phyloP scores from a whole-genome alignment of 306 rosid species.

The Pachyrhizus erosus region DNA sequence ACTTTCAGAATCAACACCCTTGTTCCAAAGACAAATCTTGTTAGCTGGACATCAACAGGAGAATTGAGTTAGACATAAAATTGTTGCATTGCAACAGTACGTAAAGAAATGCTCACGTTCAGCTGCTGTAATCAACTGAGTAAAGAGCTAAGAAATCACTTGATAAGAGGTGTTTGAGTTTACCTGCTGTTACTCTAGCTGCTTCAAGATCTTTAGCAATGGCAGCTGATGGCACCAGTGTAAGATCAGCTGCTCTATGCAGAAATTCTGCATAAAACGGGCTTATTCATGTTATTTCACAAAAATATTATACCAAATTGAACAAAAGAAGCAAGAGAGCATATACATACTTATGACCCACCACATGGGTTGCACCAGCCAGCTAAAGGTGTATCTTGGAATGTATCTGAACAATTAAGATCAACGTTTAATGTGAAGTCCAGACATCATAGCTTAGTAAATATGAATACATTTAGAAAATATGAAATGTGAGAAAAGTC shows the following conservation, averaged over 20 bases:
- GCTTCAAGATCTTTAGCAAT: conserved; percentile 83
- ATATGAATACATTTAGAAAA: conserved; percentile 8
- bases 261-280: conserved; percentile 74
- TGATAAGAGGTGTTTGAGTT: conserved; percentile 30
- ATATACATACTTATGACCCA: conserved; percentile 75
- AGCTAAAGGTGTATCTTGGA: conserved; percentile 98
- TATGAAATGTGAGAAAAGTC: background rate
- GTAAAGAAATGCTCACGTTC: background rate
- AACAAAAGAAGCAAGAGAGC: conserved; percentile 24
- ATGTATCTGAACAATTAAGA: conserved; percentile 72
- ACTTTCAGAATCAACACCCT: conserved; percentile 96
- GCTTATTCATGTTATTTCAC: conserved; percentile 37
- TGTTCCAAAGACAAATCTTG: conserved; percentile 94
- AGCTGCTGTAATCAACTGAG: background rate
- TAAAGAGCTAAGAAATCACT: conserved; percentile 2
- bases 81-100: background rate
- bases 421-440: conserved; percentile 11
- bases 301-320: conserved; percentile 6
- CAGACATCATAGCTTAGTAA: conserved; percentile 17
- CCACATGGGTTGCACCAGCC: conserved; percentile 99
- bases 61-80: conserved; percentile 28
- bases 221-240: conserved; percentile 95
- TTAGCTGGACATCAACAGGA: conserved; percentile 65
- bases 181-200: conserved; percentile 82
- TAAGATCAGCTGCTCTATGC: conserved; percentile 94